Evolutionary conservation across 306 rosid genomes (phyloP).

Genomic region (Cyamopsis tetragonoloba): DNA sequence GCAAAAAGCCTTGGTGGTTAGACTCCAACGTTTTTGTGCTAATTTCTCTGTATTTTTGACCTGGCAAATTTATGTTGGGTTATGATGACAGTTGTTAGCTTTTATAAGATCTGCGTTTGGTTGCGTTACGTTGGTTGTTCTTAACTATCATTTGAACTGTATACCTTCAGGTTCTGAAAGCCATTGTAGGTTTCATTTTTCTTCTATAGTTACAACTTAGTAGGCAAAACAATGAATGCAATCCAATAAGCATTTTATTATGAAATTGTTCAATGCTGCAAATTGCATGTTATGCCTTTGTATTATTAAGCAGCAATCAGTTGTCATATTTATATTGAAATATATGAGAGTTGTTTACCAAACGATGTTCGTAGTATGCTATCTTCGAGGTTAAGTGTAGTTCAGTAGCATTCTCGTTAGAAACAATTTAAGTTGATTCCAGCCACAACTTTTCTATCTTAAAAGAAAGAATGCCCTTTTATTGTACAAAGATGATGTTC

Average conservation of each 20-base stretch:
- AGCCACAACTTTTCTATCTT: not conserved
- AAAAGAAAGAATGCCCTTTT: slow-evolving; percentile 2
- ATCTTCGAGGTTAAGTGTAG: not conserved
- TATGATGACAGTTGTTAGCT: slow-evolving; percentile 17
- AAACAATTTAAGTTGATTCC: slow-evolving; percentile 11
- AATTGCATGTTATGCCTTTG: slow-evolving; percentile 14
- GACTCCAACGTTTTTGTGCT: slow-evolving; percentile 27
- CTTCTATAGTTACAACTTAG: not conserved
- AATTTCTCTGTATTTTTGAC: slow-evolving; percentile 15
- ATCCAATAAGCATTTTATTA: not conserved
- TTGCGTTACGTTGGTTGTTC: not conserved
- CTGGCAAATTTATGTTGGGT: slow-evolving; percentile 9
- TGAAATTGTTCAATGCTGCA: slow-evolving; percentile 15
- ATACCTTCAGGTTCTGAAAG: slow-evolving; percentile 8
- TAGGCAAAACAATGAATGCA: not conserved
- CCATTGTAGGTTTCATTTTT: not conserved
- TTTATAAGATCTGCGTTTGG: slow-evolving; percentile 6
- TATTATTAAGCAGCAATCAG: slow-evolving; percentile 8
- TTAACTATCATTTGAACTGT: slow-evolving; percentile 10
- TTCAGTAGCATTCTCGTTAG: slow-evolving; percentile 1
- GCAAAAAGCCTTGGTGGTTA: slow-evolving; percentile 87
- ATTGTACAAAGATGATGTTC: not conserved
- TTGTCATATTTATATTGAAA: slow-evolving; percentile 8
- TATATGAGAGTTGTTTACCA: not conserved
- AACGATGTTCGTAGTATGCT: slow-evolving; percentile 4